A percentile compares a stretch with the other conserved stretches of the same genome.
Conservation (phyloP, 305 asterid genomes). For the Plantago lanceolata region DNA sequence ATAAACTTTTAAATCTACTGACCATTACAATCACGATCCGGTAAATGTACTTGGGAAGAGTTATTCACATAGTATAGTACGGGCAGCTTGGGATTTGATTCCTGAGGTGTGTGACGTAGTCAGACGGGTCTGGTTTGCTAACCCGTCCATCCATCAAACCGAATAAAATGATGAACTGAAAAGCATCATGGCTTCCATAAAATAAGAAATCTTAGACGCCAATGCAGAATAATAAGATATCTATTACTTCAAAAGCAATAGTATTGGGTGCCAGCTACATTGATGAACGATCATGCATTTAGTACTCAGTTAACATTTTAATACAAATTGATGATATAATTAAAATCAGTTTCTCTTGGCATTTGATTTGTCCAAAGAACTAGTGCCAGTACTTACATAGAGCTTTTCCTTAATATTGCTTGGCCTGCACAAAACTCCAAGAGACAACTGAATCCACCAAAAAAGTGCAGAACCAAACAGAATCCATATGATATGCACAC, state of each 20-base stretch:
- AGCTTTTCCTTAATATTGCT: neutral
- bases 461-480: constrained; percentile 4
- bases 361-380: neutral
- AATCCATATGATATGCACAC: neutral
- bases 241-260: neutral
- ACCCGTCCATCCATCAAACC: no score
- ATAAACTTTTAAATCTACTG: no score
- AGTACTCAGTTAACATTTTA: neutral
- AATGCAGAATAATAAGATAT: no score
- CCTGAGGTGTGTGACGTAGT: no score
- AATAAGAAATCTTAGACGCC: no score
- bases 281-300: neutral
- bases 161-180: no score
- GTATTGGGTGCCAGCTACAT: constrained; percentile 7
- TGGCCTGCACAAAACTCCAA: neutral
- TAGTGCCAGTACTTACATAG: constrained; percentile 2
- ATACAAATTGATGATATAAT: neutral
- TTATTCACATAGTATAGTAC: no score
- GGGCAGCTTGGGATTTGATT: no score
- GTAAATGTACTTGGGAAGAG: no score
- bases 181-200: no score
- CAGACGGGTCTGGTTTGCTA: no score
- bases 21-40: no score
- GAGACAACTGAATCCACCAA: constrained; percentile 6
- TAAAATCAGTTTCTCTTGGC: neutral